A percentile compares a stretch with the other conserved stretches of the same genome.
Evolutionary conservation across 257 asterid genomes (phyloP).

Genomic region (Echium plantagineum): DNA sequence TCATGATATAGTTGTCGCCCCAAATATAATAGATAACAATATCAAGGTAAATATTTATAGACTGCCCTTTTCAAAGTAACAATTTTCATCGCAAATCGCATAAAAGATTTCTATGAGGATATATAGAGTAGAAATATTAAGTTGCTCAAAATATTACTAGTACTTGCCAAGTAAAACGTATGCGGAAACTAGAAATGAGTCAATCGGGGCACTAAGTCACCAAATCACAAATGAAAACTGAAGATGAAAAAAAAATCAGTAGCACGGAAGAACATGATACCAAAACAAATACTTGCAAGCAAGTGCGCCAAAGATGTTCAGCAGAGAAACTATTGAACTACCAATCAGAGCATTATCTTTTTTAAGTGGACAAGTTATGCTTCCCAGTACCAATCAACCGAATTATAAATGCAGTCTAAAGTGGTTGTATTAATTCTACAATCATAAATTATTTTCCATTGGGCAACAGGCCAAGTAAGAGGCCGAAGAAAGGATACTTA

Average conservation of each 20-base stretch:
- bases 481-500: neutral
- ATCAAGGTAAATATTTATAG: neutral
- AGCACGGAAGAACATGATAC: neutral
- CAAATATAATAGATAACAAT: too few relatives aligned
- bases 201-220: neutral
- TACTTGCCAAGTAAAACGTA: neutral
- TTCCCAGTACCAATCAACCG: neutral
- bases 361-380: neutral
- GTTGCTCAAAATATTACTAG: neutral
- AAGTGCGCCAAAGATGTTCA: too few relatives aligned
- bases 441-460: neutral
- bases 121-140: too few relatives aligned
- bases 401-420: neutral
- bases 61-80: neutral
- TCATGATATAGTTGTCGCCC: neutral
- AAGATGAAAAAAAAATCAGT: neutral
- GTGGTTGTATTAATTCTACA: neutral
- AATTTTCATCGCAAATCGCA: neutral
- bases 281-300: too few relatives aligned
- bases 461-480: neutral
- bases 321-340: too few relatives aligned
- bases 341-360: too few relatives aligned
- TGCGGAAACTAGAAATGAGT: neutral
- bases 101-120: too few relatives aligned
- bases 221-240: neutral